A percentile compares a stretch with the other conserved stretches of the same genome.
Evolutionary conservation across 257 asterid genomes (phyloP).

Genomic region (Forsythia viridissima): DNA sequence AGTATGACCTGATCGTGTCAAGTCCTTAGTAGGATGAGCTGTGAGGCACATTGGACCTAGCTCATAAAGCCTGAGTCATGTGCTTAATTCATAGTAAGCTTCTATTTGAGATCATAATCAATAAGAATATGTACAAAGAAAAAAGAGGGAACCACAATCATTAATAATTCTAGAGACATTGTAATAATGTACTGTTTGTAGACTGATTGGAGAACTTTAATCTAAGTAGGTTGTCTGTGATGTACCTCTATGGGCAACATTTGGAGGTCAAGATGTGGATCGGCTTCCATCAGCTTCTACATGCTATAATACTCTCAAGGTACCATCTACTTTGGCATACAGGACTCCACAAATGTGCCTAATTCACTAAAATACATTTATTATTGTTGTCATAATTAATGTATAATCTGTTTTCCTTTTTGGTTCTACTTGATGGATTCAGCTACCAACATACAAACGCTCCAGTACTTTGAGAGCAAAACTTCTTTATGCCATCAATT

Average conservation of each 20-base stretch:
- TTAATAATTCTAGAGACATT: not conserved
- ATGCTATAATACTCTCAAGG: constrained; percentile 95
- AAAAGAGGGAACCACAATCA: not conserved
- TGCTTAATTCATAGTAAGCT: not conserved
- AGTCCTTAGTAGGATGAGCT: not conserved
- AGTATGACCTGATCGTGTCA: not conserved
- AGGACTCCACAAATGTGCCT: not conserved
- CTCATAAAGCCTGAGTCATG: not conserved
- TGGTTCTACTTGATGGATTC: constrained; percentile 34
- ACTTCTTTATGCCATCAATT: constrained; percentile 86
- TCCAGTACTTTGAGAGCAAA: constrained; percentile 79
- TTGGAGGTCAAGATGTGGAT: constrained; percentile 98
- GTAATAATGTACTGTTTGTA: not conserved
- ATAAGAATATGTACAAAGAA: not conserved
- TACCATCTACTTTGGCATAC: constrained; percentile 26
- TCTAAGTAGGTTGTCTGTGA: constrained; percentile 72
- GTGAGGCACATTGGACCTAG: not conserved
- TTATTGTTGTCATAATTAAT: constrained; percentile 4
- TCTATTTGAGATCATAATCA: not conserved
- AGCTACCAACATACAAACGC: constrained; percentile 98
- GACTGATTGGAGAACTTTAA: constrained; percentile 22
- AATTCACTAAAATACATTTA: not conserved
- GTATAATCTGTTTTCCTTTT: constrained; percentile 17
- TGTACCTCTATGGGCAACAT: constrained; percentile 81
- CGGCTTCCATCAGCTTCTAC: constrained; percentile 99